Evolutionary conservation across 345 rosid species (phyloP), one percentile per base, ranked within the genome.

Genomic region (Moringa oleifera): DNA sequence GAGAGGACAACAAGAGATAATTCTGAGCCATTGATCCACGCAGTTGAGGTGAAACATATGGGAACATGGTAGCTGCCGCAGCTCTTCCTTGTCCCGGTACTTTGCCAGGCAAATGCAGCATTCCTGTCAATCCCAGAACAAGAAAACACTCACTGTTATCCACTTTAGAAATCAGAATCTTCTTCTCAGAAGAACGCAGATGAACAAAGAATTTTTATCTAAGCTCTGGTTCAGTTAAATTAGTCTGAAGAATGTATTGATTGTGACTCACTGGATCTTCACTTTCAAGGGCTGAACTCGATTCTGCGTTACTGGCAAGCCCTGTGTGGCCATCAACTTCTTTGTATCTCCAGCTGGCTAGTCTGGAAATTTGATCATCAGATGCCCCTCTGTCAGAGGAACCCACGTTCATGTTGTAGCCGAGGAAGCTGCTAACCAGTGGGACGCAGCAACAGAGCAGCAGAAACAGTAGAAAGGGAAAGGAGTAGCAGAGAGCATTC

Each of bases 1-100:
- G 53, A 91, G 94, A 51, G 99, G 99, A 68, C 99, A 95, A 67
- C 96, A 91, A 62, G 98, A 95, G 41, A 89, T 84, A 21, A 95
- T 90, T 61, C 81, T 75, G 63, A 95, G 96, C 99, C 99, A 95
- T 41, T 95, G 97, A 80, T 95, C 99, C 52, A 91, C 97, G 59
- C 99, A 95, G 53, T 84, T 84, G 55, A 79, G 85, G 70, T 95
- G 99, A 74, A 95, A 95, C 53, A 80, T 71, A 62, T 95, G 99
- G 22, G 91, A 89, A 64, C 99, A 95, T 62, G 96, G 97, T 74
- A 95, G 72, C 69, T 81, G 69, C 68, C 89, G 81, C 70, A 95
- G 83, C 65, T 95, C 99, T 59, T 95, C 99, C 71, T 76, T 89
- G 37, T 91, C 97, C 79, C 72, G 87, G 53, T 95, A 95, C 73